Evolutionary conservation across 768 basidiomycete genomes (phyloP).

Genomic region (Boletus rubescentipes): DNA sequence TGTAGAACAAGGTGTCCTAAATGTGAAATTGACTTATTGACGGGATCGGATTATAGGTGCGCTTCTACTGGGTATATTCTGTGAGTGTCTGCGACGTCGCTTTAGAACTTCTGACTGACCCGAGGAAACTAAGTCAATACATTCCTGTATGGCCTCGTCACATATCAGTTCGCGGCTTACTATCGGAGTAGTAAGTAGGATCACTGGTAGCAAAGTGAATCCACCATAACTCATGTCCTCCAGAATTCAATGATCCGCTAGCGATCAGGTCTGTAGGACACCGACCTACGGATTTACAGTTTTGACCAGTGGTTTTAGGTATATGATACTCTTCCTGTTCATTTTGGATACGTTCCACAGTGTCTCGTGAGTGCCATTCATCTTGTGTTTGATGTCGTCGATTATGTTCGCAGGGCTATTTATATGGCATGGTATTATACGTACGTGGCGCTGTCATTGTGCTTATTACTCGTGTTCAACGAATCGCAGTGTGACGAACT

Average conservation of each 20-base stretch:
- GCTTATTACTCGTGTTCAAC: neutral
- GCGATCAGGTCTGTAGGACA: conserved; percentile 1
- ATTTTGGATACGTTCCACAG: conserved; percentile 21
- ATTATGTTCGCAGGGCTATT: conserved; percentile 4
- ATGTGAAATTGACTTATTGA: too few species aligned
- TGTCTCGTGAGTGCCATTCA: conserved; percentile 8
- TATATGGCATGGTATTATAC: conserved; percentile 21
- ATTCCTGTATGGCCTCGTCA: conserved; percentile 42
- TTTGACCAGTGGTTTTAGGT: conserved; percentile 1
- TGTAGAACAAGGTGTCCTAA: too few species aligned
- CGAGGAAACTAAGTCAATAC: conserved; percentile 1
- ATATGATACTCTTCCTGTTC: conserved; percentile 18
- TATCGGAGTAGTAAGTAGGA: conserved; percentile 21
- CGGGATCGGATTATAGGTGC: too few species aligned
- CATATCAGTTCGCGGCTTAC: conserved; percentile 42
- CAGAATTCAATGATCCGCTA: conserved; percentile 18
- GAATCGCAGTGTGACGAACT: conserved; percentile 12
- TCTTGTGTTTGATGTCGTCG: neutral
- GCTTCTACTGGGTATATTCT: too few species aligned
- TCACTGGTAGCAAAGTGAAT: neutral
- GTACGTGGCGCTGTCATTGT: conserved; percentile 1
- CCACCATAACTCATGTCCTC: neutral
- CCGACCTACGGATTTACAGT: too few species aligned
- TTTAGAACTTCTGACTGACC: neutral
- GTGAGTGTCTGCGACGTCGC: too few species aligned